These are phyloP conservation scores for Arthrobotrys pseudoclavata DNA, from an alignment of 2,329 filamentous ascomycete species.

Conservation along the genomic window DNA sequence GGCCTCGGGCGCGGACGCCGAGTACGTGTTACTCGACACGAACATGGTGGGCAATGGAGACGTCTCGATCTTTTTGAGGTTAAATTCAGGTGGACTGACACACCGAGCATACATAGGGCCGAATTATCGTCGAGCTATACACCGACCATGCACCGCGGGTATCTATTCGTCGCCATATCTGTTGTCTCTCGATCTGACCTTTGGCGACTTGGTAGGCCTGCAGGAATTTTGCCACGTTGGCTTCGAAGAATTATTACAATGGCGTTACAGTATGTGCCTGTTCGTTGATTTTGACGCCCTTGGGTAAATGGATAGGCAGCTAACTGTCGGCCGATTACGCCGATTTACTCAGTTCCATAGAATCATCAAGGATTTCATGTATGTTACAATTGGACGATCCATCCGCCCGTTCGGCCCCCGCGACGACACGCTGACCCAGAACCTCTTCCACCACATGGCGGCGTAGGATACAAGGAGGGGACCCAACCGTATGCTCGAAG, in stretches of 20 bases:
- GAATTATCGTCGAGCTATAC: slow-evolving; percentile 90
- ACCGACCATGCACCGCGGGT: slow-evolving; percentile 83
- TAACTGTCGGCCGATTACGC: neutral
- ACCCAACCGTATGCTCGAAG: slow-evolving; percentile 77
- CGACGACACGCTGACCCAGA: neutral
- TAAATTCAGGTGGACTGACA: neutral
- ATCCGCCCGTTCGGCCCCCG: neutral
- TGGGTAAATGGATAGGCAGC: neutral
- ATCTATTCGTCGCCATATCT: slow-evolving; percentile 30
- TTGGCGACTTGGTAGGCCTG: slow-evolving; percentile 73
- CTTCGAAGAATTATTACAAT: slow-evolving; percentile 88
- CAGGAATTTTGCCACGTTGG: slow-evolving; percentile 86
- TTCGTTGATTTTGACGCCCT: neutral
- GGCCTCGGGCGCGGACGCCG: slow-evolving; percentile 74
- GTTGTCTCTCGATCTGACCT: slow-evolving; percentile 16
- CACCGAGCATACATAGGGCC: slow-evolving; percentile 73
- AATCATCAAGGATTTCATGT: slow-evolving; percentile 92
- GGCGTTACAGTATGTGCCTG: slow-evolving; percentile 70
- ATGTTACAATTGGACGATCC: slow-evolving; percentile 10
- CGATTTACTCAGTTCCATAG: slow-evolving; percentile 77
- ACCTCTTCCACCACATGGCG: neutral
- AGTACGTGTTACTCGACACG: slow-evolving; percentile 82
- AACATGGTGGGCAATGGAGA: slow-evolving; percentile 76
- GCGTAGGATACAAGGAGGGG: slow-evolving; percentile 76
- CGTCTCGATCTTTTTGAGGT: neutral